Evolutionary conservation across 495 filamentous ascomycete species (phyloP), one percentile per base, ranked within the genome.

Genomic region (Podospora sp.): DNA sequence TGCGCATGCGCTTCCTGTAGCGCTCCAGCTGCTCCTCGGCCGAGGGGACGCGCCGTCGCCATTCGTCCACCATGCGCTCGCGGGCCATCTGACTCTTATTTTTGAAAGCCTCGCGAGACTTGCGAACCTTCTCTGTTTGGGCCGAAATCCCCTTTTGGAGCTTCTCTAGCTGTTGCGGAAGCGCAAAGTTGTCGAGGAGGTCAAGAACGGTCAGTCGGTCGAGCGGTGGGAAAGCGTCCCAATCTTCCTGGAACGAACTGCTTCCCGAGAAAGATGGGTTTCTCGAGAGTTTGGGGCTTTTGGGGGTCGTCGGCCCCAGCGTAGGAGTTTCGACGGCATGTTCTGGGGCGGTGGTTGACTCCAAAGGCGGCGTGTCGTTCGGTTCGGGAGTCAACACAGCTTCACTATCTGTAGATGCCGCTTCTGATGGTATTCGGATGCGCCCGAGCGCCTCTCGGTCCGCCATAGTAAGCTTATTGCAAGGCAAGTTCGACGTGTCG

Each of bases 161-260:
- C 79, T 91, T 92, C 77, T 99, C 95, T 24, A 99, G 81, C 63
- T 92, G 90, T 69, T 94, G 89, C 0, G 93, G 89, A 56, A 99
- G 85, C 0, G 95, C 91, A 69, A 99, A 88, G 73, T 96, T 97
- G 78, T 97, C 96, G 60, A 99, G 85, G 22, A 98, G 81, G 74
- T 99, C 95, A 68, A 98, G 93, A 51, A 97, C 86, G 24, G 91
- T 94, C 65, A 98, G 82, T 62, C 92, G 90, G 73, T 99, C 95
- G n/a, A 97, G 81, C 5, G 95, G 92, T 20, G 95, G 92, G 60
- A 87, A 83, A 0, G 88, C 86, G 68, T 94, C 92, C 91, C 91
- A 94, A 75, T 96, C 93, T 73, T 97, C 92, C 63, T 92, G 91
- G 68, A 89, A 92, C 9, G 89, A 88, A 77, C 88, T 91, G 74